phyloP scores from a whole-genome alignment of 495 filamentous ascomycete species.

The Xylona heveae region DNA sequence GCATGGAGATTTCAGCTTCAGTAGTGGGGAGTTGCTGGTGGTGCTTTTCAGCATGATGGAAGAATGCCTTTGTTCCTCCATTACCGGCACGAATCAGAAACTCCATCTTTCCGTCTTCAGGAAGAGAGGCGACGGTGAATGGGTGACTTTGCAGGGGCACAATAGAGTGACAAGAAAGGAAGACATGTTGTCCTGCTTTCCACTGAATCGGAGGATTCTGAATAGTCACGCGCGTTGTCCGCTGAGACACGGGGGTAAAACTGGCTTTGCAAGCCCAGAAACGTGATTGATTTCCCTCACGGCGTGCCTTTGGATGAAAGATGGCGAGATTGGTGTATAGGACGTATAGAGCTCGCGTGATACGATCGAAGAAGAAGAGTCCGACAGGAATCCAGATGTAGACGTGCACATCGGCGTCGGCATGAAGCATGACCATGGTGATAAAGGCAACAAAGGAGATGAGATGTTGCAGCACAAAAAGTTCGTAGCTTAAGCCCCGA shows the following conservation, averaged over 20 bases:
- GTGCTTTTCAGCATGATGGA: conserved; percentile 34
- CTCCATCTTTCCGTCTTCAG: conserved; percentile 36
- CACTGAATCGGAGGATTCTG: conserved; percentile 46
- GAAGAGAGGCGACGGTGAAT: conserved; percentile 53
- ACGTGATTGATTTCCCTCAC: conserved; percentile 8
- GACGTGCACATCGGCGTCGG: conserved; percentile 27
- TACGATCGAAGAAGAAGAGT: conserved; percentile 47
- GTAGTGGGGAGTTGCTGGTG: conserved; percentile 26
- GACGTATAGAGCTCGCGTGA: conserved; percentile 26
- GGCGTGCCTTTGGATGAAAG: conserved; percentile 19
- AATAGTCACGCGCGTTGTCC: conserved; percentile 48
- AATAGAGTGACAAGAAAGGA: conserved; percentile 48
- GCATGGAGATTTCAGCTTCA: conserved; percentile 32
- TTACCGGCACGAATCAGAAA: conserved; percentile 49
- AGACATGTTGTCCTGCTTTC: conserved; percentile 61
- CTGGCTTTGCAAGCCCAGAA: conserved; percentile 30
- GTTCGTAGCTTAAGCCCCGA: conserved; percentile 47
- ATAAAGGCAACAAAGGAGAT: conserved; percentile 43
- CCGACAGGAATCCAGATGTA: conserved; percentile 58
- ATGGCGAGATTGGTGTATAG: conserved; percentile 44
- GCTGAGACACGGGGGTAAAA: conserved; percentile 36
- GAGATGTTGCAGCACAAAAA: conserved; percentile 69
- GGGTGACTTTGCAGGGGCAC: conserved; percentile 56
- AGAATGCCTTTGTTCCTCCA: conserved; percentile 48
- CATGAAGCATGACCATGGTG: conserved; percentile 43